phyloP scores from a whole-genome alignment of 768 basidiomycete genomes.

The Lactarius akahatsu region DNA sequence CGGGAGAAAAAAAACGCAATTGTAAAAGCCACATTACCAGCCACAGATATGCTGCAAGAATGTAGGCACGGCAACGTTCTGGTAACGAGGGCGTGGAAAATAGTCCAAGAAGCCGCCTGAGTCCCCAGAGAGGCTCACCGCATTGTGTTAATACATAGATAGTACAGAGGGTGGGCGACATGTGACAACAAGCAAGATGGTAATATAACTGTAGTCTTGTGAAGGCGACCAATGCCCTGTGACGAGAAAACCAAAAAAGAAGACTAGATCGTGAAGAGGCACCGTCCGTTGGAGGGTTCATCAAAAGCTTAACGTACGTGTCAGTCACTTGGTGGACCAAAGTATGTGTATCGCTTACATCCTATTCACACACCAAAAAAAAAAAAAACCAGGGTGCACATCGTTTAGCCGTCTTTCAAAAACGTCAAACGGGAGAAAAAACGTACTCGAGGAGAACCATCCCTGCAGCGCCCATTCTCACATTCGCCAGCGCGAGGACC shows the following conservation, averaged over 20 bases:
- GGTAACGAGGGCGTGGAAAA: too few species aligned
- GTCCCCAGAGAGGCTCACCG: background rate
- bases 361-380: background rate
- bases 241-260: background rate
- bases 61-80: too few species aligned
- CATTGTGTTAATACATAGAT: background rate
- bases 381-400: background rate
- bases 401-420: background rate
- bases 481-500: constrained; percentile 55
- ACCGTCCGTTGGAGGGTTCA: background rate
- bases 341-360: background rate
- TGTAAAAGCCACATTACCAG: too few species aligned
- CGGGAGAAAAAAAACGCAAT: too few species aligned
- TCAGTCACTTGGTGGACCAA: background rate
- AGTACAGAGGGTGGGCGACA: background rate
- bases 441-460: constrained; percentile 60
- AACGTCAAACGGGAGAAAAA: background rate
- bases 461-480: constrained; percentile 57
- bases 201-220: background rate
- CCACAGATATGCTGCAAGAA: too few species aligned
- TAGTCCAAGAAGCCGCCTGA: too few species aligned
- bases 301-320: background rate
- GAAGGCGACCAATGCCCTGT: background rate
- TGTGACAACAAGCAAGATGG: background rate
- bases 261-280: background rate